Evolutionary conservation across 495 filamentous ascomycete species (phyloP), one percentile per base, ranked within the genome.

Genomic region (Aspergillus incahuasiensis): DNA sequence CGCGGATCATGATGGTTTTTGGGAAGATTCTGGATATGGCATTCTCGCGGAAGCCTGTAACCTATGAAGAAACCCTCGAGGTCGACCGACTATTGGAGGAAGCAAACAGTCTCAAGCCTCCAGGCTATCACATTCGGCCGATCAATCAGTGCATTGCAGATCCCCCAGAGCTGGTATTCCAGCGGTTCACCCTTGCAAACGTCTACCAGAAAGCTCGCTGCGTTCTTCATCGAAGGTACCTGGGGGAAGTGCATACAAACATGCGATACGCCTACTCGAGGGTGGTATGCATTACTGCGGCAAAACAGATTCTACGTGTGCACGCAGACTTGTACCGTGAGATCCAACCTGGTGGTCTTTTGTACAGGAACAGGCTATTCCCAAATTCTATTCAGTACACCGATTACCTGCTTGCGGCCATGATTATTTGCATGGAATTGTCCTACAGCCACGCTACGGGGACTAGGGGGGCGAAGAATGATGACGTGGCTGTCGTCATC

Each of bases 331-430:
- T 97, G 13, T 81, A 88, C 66, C 76, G 78, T 19, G 92, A 95
- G 61, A 86, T 82, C 3, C 81, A 87, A 63, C 83, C 86, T 2
- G 84, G 83, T 30, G 89, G 90, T 5, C 80, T 87, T 15, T 69
- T 92, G 39, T 81, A 86, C 52, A 79, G 78, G 19, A 85, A 90
- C 68, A 83, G 85, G 61, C 90, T 81, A 78, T 88, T 86, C 67
- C 82, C 92, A 48, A 90, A 82, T 16, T 87, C 87, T 0, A 79
- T 95, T 4, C 89, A 90, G 16, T 87, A 85, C 45, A 77, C 82
- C 21, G 92, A 97, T 61, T 95, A 92, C 61, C 72, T 96, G 13
- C 84, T 95, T 16, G 91, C 89, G 1, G 87, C 89, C 2, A 96
- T 96, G 90, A 84, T 96, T 53, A 79, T 97, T 18, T 86, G 85